Evolutionary conservation across 371 early-diverging fungal genomes (phyloP), one percentile per base, ranked within the genome.

Genomic region (Nosema granulosis): DNA sequence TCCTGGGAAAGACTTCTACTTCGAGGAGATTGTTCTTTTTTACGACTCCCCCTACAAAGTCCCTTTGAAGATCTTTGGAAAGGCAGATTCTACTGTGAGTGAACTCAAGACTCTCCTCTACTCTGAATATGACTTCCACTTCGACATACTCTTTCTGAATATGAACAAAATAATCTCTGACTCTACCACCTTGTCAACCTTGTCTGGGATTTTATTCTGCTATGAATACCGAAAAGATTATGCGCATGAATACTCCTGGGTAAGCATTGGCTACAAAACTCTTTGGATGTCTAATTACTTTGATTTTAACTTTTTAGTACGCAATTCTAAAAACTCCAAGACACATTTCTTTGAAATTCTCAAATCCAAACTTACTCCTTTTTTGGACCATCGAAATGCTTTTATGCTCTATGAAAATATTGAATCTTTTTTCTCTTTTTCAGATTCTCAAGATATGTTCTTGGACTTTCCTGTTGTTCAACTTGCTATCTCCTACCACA

Each of bases 1-100:
- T 62, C 94, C 94, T 1, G 43, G 74, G 32, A 75, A 82, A 75
- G 80, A 49, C 28, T 28, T 22, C n/a, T 52, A 61, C 38, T 54
- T 54, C 29, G 20, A 32, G 0, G 24, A 37, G 50, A 61, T 77
- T 20, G 26, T 78, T 28, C 3, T 77, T 37, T 63, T 68, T 43
- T 71, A 51, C 22, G 72, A 77, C 12, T 73, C 68, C 3, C n/a
- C n/a, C 1, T 37, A 66, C 1, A 71, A 38, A 67, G 16, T 51
- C 16, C 76, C 78, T 22, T 52, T 75, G 35, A 72, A 56, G 43
- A 59, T 71, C 37, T 49, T 52, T 24, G 61, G 56, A 18, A 56
- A 74, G 20, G 29, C 9, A 13, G 12, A 12, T 49, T 43, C 13
- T 37, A 50, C 31, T 13, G 38, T 82, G 16, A 11, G 28, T 24